Evolutionary conservation across 805 yeast genomes (phyloP).

Genomic region (Millerozyma miso): DNA sequence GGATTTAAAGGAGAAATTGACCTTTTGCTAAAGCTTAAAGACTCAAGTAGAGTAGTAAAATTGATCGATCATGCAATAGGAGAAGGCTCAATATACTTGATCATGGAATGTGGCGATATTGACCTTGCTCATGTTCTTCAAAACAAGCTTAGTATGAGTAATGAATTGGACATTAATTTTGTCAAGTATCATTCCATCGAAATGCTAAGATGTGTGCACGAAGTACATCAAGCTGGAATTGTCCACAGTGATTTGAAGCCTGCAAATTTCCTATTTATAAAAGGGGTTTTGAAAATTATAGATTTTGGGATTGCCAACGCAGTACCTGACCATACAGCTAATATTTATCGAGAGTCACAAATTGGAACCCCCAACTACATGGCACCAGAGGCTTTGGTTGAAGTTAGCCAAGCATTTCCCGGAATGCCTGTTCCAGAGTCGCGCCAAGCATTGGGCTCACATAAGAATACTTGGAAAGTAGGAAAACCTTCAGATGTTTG

Average conservation of each 20-base stretch:
- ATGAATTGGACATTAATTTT: slow-evolving; percentile 60
- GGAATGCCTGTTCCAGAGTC: slow-evolving; percentile 14
- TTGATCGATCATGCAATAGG: slow-evolving; percentile 70
- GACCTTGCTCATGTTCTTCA: slow-evolving; percentile 81
- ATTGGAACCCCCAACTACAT: slow-evolving; percentile 95
- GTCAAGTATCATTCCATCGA: slow-evolving; percentile 77
- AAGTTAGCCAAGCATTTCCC: slow-evolving; percentile 37
- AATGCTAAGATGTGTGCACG: slow-evolving; percentile 73
- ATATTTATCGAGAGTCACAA: slow-evolving; percentile 83
- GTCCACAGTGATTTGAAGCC: slow-evolving; percentile 79
- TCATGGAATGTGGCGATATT: slow-evolving; percentile 94
- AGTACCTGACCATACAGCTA: slow-evolving; percentile 87
- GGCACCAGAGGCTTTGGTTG: slow-evolving; percentile 94
- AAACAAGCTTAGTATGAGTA: slow-evolving; percentile 43
- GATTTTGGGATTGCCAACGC: slow-evolving; percentile 97
- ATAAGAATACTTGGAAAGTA: slow-evolving; percentile 57
- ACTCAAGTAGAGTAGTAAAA: slow-evolving; percentile 68
- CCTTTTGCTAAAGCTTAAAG: slow-evolving; percentile 55
- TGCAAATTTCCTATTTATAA: slow-evolving; percentile 72
- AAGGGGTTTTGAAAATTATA: slow-evolving; percentile 79
- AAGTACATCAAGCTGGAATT: slow-evolving; percentile 83
- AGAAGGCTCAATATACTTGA: slow-evolving; percentile 60
- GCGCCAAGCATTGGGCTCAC: slow-evolving; percentile 6
- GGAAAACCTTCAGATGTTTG: slow-evolving; percentile 96
- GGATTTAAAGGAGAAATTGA: slow-evolving; percentile 92